A percentile compares a stretch with the other conserved stretches of the same genome.
Conservation (phyloP, 2,329 filamentous ascomycete genomes). For the Scedosporium apiospermum region DNA sequence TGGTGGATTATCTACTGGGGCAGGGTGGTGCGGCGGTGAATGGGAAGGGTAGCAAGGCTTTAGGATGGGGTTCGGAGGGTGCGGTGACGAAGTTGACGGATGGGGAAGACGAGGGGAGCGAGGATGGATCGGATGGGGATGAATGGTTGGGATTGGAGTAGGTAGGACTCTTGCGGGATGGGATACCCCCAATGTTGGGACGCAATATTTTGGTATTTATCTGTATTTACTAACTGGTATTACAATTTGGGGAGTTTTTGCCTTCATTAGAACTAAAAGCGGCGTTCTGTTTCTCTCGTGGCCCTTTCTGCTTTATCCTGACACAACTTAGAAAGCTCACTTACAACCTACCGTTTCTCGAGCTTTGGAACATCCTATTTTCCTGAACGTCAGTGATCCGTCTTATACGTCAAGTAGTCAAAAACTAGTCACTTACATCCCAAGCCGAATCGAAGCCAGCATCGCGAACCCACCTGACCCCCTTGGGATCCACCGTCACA, state of each 20-base stretch:
- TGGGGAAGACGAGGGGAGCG: slow-evolving; percentile 20
- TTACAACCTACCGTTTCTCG: not conserved
- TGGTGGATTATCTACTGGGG: slow-evolving; percentile 69
- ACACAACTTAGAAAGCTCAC: not conserved
- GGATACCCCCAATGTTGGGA: too few relatives aligned
- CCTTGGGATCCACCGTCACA: not conserved
- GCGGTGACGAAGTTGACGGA: slow-evolving; percentile 21
- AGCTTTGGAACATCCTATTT: not conserved
- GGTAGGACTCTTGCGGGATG: not conserved
- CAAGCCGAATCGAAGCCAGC: slow-evolving; percentile 8
- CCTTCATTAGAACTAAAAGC: too few relatives aligned
- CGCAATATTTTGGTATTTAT: too few relatives aligned
- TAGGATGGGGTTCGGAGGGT: slow-evolving; percentile 13
- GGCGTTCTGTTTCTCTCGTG: too few relatives aligned
- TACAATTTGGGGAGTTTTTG: too few relatives aligned
- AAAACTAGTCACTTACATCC: slow-evolving; percentile 3
- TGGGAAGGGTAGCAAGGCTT: slow-evolving; percentile 16
- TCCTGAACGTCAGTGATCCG: not conserved
- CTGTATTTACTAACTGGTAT: too few relatives aligned
- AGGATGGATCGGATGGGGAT: slow-evolving; percentile 28
- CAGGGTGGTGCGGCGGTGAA: slow-evolving; percentile 26
- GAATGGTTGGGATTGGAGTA: slow-evolving; percentile 12
- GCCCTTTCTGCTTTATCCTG: too few relatives aligned
- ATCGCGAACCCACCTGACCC: slow-evolving; percentile 5
- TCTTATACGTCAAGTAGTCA: too few relatives aligned